These are phyloP conservation scores for Yamadazyma songkhlaensis DNA, from an alignment of 1,139 yeast genomes.

Conservation along the genomic window DNA sequence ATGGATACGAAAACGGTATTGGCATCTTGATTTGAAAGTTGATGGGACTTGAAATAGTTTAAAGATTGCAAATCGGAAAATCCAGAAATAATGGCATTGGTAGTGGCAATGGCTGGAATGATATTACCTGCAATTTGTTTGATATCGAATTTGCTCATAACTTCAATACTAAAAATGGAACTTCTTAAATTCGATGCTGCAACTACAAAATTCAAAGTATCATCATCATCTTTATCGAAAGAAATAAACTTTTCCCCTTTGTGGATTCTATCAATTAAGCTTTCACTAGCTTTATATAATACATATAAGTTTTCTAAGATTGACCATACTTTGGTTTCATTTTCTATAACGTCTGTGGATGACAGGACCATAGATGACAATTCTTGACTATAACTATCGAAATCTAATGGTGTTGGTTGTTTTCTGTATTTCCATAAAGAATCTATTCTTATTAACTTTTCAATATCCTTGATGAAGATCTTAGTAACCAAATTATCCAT, in stretches of 20 bases:
- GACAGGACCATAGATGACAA: constrained; percentile 14
- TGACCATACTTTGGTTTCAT: constrained; percentile 67
- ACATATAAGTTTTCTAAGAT: constrained; percentile 62
- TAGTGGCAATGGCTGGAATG: constrained; percentile 97
- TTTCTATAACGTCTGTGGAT: constrained; percentile 22
- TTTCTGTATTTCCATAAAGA: constrained; percentile 74
- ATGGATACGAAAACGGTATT: constrained; percentile 66
- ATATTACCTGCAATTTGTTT: constrained; percentile 97
- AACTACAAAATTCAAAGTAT: constrained; percentile 82
- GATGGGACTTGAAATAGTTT: constrained; percentile 25
- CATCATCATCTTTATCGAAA: constrained; percentile 95
- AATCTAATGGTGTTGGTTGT: constrained; percentile 62
- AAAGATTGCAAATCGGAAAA: constrained; percentile 73
- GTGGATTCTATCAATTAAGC: constrained; percentile 49
- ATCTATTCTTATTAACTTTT: constrained; percentile 66
- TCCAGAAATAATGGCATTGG: constrained; percentile 94
- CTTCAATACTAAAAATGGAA: constrained; percentile 64
- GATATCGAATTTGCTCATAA: constrained; percentile 78
- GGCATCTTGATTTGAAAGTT: constrained; percentile 26
- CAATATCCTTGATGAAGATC: constrained; percentile 68
- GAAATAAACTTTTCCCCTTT: constrained; percentile 47
- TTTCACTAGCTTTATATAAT: constrained; percentile 47
- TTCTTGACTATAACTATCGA: constrained; percentile 16
- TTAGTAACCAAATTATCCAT: constrained; percentile 46
- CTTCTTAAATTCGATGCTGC: constrained; percentile 87